These are phyloP conservation scores for Zoysia pacifica DNA, from an alignment of 176 grass and related monocot species.

Conservation along the genomic window DNA sequence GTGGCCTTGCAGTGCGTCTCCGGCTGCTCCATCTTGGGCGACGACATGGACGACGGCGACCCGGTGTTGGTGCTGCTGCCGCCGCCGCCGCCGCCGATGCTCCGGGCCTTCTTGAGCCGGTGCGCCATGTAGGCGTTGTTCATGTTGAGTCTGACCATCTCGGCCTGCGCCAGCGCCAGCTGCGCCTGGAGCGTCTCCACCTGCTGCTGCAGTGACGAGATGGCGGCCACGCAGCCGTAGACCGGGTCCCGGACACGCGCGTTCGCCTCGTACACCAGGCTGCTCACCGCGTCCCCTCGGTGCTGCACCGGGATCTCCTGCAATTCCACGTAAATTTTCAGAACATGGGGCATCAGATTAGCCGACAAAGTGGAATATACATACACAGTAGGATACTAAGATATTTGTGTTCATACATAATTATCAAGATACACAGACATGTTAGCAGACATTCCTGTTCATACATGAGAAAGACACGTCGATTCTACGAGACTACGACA, in stretches of 20 bases:
- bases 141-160: slow-evolving; percentile 81
- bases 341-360: background rate
- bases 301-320: slow-evolving; percentile 83
- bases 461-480: background rate
- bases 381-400: too few species aligned
- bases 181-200: slow-evolving; percentile 86
- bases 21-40: slow-evolving; percentile 46
- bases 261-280: slow-evolving; percentile 93
- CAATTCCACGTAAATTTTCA: slow-evolving; percentile 21
- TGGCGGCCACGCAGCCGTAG: slow-evolving; percentile 88
- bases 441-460: background rate
- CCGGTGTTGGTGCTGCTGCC: slow-evolving; percentile 31
- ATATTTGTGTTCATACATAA: background rate
- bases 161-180: slow-evolving; percentile 84
- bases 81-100: slow-evolving; percentile 6
- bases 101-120: slow-evolving; percentile 25
- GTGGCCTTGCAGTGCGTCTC: slow-evolving; percentile 38
- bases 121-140: slow-evolving; percentile 54
- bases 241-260: slow-evolving; percentile 83
- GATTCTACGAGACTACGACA: background rate
- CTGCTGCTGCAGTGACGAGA: slow-evolving; percentile 94
- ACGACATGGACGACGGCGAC: slow-evolving; percentile 59
- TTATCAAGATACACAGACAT: background rate
- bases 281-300: slow-evolving; percentile 87
- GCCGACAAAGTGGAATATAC: background rate